Conservation (phyloP, 2,329 filamentous ascomycete genomes). For the Peltaster fructicola region DNA sequence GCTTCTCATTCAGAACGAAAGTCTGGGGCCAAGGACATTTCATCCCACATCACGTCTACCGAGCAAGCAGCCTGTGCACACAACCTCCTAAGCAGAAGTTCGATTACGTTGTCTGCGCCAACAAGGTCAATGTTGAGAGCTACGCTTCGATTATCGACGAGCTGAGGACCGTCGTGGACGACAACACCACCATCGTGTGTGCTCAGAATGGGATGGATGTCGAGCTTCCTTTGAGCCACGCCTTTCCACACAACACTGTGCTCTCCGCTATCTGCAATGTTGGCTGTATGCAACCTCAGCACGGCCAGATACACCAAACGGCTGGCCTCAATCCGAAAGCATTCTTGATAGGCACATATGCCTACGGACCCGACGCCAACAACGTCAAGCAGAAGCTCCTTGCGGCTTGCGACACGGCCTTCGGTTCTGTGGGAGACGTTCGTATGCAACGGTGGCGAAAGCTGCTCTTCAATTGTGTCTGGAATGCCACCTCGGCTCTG, state of each 20-base stretch:
- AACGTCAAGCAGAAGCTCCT: constrained; percentile 4
- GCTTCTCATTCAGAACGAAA: constrained; percentile 8
- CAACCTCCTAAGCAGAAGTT: constrained; percentile 5
- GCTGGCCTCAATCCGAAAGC: constrained; percentile 8
- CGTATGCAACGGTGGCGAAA: constrained; percentile 11
- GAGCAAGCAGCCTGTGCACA: constrained; percentile 4
- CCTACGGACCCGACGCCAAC: constrained; percentile 3
- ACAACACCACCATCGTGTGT: constrained; percentile 8
- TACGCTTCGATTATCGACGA: constrained; percentile 6
- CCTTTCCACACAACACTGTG: constrained; percentile 9
- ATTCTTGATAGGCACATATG: constrained; percentile 7
- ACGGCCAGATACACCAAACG: constrained; percentile 8
- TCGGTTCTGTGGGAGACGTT: constrained; percentile 6
- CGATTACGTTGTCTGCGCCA: constrained; percentile 11
- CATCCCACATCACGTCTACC: constrained; percentile 7
- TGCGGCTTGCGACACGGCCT: constrained; percentile 7
- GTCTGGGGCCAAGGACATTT: constrained; percentile 11
- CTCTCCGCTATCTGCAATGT: constrained; percentile 11
- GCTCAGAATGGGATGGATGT: constrained; percentile 12
- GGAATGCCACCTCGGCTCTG: constrained; percentile 9
- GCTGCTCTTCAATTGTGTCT: constrained; percentile 11
- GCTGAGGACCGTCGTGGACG: constrained; percentile 5
- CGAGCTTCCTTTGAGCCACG: constrained; percentile 7
- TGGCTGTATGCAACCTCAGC: constrained; percentile 8
- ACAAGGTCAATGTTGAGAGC: constrained; percentile 8